Evolutionary conservation across 116 monocot genomes (phyloP).

Genomic region (Zostera marina): DNA sequence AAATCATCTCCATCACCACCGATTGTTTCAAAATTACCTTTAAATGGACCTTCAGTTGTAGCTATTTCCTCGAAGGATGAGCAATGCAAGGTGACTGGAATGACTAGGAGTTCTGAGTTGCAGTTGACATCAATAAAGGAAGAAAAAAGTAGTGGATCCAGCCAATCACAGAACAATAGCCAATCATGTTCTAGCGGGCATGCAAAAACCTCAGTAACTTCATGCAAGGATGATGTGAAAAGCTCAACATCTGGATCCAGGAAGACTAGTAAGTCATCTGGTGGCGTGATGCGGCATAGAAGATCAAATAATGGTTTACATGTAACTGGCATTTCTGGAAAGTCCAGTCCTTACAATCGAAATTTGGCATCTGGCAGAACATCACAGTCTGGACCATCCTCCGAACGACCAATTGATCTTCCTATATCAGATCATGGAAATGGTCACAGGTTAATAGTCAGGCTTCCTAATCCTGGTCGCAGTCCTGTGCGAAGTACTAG

Average conservation of each 20-base stretch:
- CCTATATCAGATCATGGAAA: slow-evolving; percentile 45
- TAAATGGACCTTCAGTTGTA: slow-evolving; percentile 13
- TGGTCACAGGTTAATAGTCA: slow-evolving; percentile 70
- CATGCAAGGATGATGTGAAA: slow-evolving; percentile 62
- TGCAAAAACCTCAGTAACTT: slow-evolving; percentile 30
- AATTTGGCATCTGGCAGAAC: slow-evolving; percentile 28
- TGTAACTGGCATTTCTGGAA: slow-evolving; percentile 20
- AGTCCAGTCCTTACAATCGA: slow-evolving; percentile 23
- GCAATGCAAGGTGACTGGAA: slow-evolving; percentile 26
- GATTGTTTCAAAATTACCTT: slow-evolving; percentile 30
- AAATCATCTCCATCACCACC: slow-evolving; percentile 13
- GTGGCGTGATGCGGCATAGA: slow-evolving; percentile 43
- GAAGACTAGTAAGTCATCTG: slow-evolving; percentile 37
- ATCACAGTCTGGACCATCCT: slow-evolving; percentile 26
- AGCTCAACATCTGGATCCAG: slow-evolving; percentile 61
- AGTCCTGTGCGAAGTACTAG: slow-evolving; percentile 47
- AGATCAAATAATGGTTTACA: slow-evolving; percentile 50
- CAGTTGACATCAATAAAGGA: slow-evolving; percentile 32
- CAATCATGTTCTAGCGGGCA: slow-evolving; percentile 84
- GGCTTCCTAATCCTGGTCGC: slow-evolving; percentile 70
- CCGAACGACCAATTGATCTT: slow-evolving; percentile 36
- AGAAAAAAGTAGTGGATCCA: slow-evolving; percentile 86
- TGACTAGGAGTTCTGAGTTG: slow-evolving; percentile 24
- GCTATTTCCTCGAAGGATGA: slow-evolving; percentile 36
- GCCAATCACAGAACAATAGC: slow-evolving; percentile 75